Evolutionary conservation across 2,329 filamentous ascomycete genomes (phyloP).

Genomic region (Furcasterigmium sp.): DNA sequence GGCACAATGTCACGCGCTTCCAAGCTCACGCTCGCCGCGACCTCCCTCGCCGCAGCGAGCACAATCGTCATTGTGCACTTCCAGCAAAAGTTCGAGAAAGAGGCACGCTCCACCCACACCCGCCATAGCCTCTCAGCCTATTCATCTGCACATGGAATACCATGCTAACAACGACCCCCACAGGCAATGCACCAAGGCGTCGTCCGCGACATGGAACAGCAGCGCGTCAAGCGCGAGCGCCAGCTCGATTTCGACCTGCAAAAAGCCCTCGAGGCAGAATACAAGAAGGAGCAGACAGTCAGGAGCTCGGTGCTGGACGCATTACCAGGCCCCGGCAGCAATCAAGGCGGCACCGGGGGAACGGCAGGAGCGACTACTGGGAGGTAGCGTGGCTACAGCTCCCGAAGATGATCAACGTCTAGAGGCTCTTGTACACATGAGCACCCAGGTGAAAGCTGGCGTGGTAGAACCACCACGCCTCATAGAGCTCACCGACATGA

Average conservation of each 20-base stretch:
- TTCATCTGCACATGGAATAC: neutral
- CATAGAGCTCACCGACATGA: too few species aligned
- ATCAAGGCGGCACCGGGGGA: too few species aligned
- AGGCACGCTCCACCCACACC: slow-evolving; percentile 1
- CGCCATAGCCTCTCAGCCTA: neutral
- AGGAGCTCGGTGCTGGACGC: slow-evolving; percentile 16
- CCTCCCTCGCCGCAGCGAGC: slow-evolving; percentile 67
- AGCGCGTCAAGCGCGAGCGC: slow-evolving; percentile 82
- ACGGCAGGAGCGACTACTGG: too few species aligned
- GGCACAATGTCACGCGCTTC: slow-evolving; percentile 78
- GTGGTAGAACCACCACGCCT: too few species aligned
- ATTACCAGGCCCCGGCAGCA: too few species aligned
- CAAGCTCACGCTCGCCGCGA: slow-evolving; percentile 76
- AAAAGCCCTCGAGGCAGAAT: slow-evolving; percentile 76
- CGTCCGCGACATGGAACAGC: slow-evolving; percentile 89
- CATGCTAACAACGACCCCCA: neutral
- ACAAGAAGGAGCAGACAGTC: slow-evolving; percentile 82
- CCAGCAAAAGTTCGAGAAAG: slow-evolving; percentile 69
- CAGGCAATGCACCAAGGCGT: slow-evolving; percentile 96
- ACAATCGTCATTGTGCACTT: slow-evolving; percentile 87
- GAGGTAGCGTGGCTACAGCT: too few species aligned
- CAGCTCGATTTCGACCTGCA: slow-evolving; percentile 96
- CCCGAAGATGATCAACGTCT: too few species aligned
- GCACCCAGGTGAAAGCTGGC: too few species aligned
- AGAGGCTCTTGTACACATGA: too few species aligned